phyloP scores from a whole-genome alignment of 2,329 filamentous ascomycete genomes.

The Elsinoe necatrix region DNA sequence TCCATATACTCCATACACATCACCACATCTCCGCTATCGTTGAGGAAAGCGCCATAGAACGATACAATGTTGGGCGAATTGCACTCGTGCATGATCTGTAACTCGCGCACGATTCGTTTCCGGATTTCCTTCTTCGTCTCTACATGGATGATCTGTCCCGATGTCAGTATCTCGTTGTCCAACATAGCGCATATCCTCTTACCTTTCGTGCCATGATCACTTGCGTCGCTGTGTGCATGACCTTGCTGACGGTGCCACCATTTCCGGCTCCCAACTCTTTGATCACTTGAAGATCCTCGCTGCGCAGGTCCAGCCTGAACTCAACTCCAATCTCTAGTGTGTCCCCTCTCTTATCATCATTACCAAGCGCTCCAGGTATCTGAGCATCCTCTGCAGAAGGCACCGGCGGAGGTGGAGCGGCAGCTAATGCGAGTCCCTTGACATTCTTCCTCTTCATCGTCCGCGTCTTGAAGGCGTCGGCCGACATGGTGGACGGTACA shows the following conservation, averaged over 20 bases:
- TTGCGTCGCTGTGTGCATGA: constrained; percentile 87
- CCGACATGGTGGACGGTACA: constrained; percentile 38
- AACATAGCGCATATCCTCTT: constrained; percentile 20
- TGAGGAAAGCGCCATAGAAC: constrained; percentile 95
- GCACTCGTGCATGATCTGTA: constrained; percentile 97
- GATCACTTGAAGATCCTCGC: constrained; percentile 83
- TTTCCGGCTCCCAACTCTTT: constrained; percentile 95
- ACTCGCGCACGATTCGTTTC: constrained; percentile 91
- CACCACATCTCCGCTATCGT: constrained; percentile 93
- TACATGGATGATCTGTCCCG: constrained; percentile 79
- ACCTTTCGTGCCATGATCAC: constrained; percentile 98
- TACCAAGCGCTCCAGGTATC: constrained; percentile 50
- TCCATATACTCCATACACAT: constrained; percentile 99
- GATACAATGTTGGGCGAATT: constrained; percentile 95
- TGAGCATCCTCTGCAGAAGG: constrained; percentile 65
- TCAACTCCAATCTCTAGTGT: constrained; percentile 94
- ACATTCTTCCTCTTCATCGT: constrained; percentile 99
- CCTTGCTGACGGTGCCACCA: constrained; percentile 96
- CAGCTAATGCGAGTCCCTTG: constrained; percentile 84
- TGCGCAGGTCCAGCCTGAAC: constrained; percentile 85
- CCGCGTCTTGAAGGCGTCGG: constrained; percentile 54
- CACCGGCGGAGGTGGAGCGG: constrained; percentile 62
- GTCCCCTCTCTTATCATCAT: constrained; percentile 54
- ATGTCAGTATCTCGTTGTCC: background rate
- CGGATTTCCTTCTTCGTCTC: constrained; percentile 96